Percentiles rank a stretch among this genome's conserved stretches.
These are phyloP conservation scores for Pseudozyma flocculosa DNA, from an alignment of 1,284 basidiomycete genomes.

Conservation along the genomic window DNA sequence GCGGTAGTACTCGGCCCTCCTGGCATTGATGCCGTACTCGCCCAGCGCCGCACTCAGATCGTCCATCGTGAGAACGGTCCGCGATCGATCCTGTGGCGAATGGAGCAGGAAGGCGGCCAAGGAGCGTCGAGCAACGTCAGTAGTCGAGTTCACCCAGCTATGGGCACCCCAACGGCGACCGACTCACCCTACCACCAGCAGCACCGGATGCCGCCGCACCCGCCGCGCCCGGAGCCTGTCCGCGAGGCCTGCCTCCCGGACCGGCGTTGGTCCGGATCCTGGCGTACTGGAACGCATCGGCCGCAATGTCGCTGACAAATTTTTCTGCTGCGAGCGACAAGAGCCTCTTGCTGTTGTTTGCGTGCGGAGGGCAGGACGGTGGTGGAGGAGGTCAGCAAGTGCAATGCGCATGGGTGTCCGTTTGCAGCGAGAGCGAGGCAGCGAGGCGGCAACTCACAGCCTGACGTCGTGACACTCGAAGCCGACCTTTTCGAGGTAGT, in stretches of 20 bases:
- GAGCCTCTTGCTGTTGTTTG: slow-evolving; percentile 68
- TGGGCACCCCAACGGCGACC: too few species aligned
- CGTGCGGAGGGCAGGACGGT: background rate
- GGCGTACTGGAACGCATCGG: slow-evolving; percentile 96
- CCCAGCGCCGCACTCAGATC: slow-evolving; percentile 86
- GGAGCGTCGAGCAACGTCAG: slow-evolving; percentile 5
- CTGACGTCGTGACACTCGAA: slow-evolving; percentile 85
- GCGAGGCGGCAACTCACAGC: slow-evolving; percentile 28
- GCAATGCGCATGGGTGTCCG: too few species aligned
- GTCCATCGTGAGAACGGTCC: slow-evolving; percentile 97
- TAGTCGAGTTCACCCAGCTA: too few species aligned
- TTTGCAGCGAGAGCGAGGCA: too few species aligned
- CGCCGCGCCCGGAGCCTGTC: slow-evolving; percentile 2
- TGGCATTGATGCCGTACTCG: slow-evolving; percentile 73
- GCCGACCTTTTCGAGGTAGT: slow-evolving; percentile 91
- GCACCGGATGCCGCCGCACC: slow-evolving; percentile 10
- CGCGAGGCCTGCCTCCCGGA: slow-evolving; percentile 56
- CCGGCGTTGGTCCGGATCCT: slow-evolving; percentile 73
- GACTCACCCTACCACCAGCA: slow-evolving; percentile 6
- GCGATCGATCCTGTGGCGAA: slow-evolving; percentile 70
- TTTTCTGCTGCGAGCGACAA: slow-evolving; percentile 95
- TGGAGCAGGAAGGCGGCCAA: too few species aligned
- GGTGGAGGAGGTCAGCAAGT: slow-evolving; percentile 4
- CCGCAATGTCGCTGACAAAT: slow-evolving; percentile 94
- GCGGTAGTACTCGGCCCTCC: slow-evolving; percentile 54